Percentiles rank a stretch among this genome's conserved stretches.
These are phyloP conservation scores for Hymenoscyphus fraxineus DNA, from an alignment of 2,329 filamentous ascomycete species.

Conservation along the genomic window DNA sequence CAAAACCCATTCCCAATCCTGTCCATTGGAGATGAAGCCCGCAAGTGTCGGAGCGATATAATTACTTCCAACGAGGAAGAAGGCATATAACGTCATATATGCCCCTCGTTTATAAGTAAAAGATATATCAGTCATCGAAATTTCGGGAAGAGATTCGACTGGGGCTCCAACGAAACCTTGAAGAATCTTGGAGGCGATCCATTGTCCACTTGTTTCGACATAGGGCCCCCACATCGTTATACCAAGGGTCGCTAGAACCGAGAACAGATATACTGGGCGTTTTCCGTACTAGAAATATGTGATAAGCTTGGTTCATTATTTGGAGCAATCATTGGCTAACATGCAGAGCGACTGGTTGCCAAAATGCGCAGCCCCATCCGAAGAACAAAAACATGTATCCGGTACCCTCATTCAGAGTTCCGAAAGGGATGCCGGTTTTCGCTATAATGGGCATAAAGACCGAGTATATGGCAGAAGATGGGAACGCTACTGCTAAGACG, in stretches of 20 bases:
- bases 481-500: slow-evolving; percentile 46
- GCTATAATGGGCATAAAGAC: slow-evolving; percentile 45
- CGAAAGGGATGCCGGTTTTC: slow-evolving; percentile 44
- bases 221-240: slow-evolving; percentile 15
- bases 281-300: slow-evolving; percentile 39
- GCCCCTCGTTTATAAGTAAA: slow-evolving; percentile 44
- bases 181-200: slow-evolving; percentile 23
- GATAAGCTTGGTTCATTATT: neutral
- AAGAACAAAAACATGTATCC: slow-evolving; percentile 41
- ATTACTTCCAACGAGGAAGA: slow-evolving; percentile 43
- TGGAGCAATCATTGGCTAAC: neutral
- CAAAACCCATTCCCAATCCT: slow-evolving; percentile 27
- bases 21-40: slow-evolving; percentile 46
- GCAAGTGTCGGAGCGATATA: slow-evolving; percentile 46
- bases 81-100: slow-evolving; percentile 42
- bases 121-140: slow-evolving; percentile 37
- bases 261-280: slow-evolving; percentile 26
- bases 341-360: slow-evolving; percentile 48
- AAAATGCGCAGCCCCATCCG: slow-evolving; percentile 49
- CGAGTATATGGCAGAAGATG: slow-evolving; percentile 46
- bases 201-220: slow-evolving; percentile 15
- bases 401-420: slow-evolving; percentile 45
- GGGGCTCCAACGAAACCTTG: slow-evolving; percentile 30
- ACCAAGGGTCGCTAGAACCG: slow-evolving; percentile 31
- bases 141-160: slow-evolving; percentile 33